A percentile compares a stretch with the other conserved stretches of the same genome.
Conservation (phyloP, 2,329 filamentous ascomycete species). For the Neobulgaria alba region DNA sequence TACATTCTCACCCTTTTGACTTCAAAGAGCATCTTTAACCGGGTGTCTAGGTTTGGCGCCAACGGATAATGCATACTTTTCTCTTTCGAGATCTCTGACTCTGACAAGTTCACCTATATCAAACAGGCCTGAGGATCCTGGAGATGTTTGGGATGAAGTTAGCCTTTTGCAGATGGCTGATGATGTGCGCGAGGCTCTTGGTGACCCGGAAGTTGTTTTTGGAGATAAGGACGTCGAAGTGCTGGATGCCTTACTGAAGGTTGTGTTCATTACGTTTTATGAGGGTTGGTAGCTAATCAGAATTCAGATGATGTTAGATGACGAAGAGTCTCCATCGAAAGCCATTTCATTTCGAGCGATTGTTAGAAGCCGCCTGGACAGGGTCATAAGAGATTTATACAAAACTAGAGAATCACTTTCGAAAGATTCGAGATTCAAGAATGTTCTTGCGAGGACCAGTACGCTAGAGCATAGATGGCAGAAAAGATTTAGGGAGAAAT, state of each 20-base stretch:
- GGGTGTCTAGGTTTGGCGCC: too few relatives aligned
- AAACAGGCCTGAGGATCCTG: neutral
- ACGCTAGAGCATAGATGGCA: constrained; percentile 17
- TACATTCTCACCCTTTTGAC: too few relatives aligned
- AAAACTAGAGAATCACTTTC: neutral
- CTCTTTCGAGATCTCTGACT: too few relatives aligned
- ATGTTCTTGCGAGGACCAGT: constrained; percentile 5
- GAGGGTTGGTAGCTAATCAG: neutral
- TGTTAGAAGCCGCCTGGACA: neutral
- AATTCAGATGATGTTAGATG: neutral
- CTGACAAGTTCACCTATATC: too few relatives aligned
- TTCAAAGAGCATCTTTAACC: too few relatives aligned
- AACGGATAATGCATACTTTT: too few relatives aligned
- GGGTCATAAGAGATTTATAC: neutral
- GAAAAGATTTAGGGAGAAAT: constrained; percentile 10
- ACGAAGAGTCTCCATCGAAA: neutral
- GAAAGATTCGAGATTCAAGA: neutral
- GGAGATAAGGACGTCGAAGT: neutral
- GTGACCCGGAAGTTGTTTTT: neutral
- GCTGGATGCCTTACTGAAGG: constrained; percentile 1
- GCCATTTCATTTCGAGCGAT: neutral
- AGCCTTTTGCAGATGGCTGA: constrained; percentile 5
- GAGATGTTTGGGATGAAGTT: constrained; percentile 5
- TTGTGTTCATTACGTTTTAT: too few relatives aligned
- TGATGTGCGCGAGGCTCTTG: constrained; percentile 4